Percentiles rank a stretch among this genome's conserved stretches.
These are phyloP conservation scores for Casuarina cunninghamiana DNA, from an alignment of 306 rosid species.

Conservation along the genomic window DNA sequence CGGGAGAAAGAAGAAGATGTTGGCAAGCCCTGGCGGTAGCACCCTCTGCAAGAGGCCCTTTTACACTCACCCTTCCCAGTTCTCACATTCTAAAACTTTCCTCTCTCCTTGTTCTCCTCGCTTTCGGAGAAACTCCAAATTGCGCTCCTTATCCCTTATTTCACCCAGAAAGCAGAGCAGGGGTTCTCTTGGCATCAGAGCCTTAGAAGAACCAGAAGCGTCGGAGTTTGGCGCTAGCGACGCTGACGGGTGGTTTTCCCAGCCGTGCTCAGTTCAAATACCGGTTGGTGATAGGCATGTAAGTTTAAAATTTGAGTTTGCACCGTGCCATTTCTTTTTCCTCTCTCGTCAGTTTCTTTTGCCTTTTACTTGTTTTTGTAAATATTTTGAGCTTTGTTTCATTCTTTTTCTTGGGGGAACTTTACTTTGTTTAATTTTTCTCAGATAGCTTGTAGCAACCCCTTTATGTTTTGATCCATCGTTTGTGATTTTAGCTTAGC, in stretches of 20 bases:
- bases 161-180: slow-evolving; percentile 19
- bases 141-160: slow-evolving; percentile 29
- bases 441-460: background rate
- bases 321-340: background rate
- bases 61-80: slow-evolving; percentile 32
- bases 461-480: background rate
- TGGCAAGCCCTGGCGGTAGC: slow-evolving; percentile 45
- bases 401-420: background rate
- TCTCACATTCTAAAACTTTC: slow-evolving; percentile 27
- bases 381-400: too few species aligned
- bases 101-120: slow-evolving; percentile 33
- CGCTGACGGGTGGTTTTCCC: slow-evolving; percentile 25
- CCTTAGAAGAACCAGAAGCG: slow-evolving; percentile 34
- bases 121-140: slow-evolving; percentile 36
- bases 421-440: too few species aligned
- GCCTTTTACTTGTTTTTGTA: too few species aligned
- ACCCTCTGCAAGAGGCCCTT: slow-evolving; percentile 41
- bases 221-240: slow-evolving; percentile 26
- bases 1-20: slow-evolving; percentile 31
- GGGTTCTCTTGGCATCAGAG: slow-evolving; percentile 30
- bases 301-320: background rate
- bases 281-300: slow-evolving; percentile 94
- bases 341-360: background rate
- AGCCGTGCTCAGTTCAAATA: slow-evolving; percentile 69
- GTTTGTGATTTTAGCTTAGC: background rate